Evolutionary conservation across 345 rosid genomes (phyloP).

Genomic region (Pistacia vera): DNA sequence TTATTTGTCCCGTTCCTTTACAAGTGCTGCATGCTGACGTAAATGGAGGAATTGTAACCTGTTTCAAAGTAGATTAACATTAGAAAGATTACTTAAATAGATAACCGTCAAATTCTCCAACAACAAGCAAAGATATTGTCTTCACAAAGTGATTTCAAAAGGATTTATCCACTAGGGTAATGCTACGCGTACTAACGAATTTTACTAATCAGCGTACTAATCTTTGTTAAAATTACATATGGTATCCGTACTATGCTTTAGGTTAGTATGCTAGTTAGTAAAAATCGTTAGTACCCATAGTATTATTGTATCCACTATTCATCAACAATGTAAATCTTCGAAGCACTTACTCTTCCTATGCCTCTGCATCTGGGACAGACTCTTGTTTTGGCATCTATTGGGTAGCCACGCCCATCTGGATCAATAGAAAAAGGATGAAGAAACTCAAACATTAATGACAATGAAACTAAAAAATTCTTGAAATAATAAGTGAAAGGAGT

Average conservation of each 20-base stretch:
- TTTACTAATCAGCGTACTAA: too few species aligned
- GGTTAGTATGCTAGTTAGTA: too few species aligned
- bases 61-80: constrained; percentile 26
- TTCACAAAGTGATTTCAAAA: constrained; percentile 19
- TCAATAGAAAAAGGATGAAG: constrained; percentile 25
- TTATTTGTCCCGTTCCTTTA: constrained; percentile 67
- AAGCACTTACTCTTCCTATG: constrained; percentile 71
- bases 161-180: too few species aligned
- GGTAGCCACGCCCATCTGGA: constrained; percentile 84
- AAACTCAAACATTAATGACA: constrained; percentile 7
- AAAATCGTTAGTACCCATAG: too few species aligned
- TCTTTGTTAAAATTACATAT: too few species aligned
- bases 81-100: constrained; percentile 8
- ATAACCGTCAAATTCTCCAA: constrained; percentile 1
- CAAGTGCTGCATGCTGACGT: constrained; percentile 77
- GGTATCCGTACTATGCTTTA: too few species aligned
- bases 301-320: constrained; percentile 23
- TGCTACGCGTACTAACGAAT: too few species aligned
- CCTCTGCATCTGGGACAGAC: constrained; percentile 86
- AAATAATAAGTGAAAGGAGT: constrained; percentile 4
- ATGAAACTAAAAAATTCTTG: neutral
- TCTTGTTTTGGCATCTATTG: constrained; percentile 55
- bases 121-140: constrained; percentile 11
- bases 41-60: constrained; percentile 96
- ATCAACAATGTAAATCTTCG: constrained; percentile 24